Evolutionary conservation across 2,329 filamentous ascomycete genomes (phyloP).

Genomic region (Epichloe amarillans): DNA sequence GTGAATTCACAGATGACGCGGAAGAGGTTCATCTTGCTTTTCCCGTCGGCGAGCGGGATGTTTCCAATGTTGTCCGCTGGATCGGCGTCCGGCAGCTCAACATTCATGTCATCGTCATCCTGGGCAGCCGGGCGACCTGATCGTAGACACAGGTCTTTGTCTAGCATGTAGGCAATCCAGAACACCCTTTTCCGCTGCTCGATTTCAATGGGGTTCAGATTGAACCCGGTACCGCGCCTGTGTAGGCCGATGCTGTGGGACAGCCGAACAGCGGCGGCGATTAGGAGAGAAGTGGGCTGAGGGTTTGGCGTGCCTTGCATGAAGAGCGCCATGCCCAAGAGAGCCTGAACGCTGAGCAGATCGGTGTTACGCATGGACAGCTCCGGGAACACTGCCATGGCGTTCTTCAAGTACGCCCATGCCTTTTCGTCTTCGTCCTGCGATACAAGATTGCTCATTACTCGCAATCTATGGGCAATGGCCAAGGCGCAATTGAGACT

Average conservation of each 20-base stretch:
- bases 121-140: constrained; percentile 47
- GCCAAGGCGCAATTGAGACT: constrained; percentile 87
- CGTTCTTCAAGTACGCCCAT: constrained; percentile 94
- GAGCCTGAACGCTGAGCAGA: constrained; percentile 81
- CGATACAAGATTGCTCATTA: constrained; percentile 88
- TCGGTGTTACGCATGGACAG: constrained; percentile 94
- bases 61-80: constrained; percentile 89
- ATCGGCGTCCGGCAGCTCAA: constrained; percentile 83
- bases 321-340: constrained; percentile 88
- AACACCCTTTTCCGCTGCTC: constrained; percentile 67
- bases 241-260: constrained; percentile 92
- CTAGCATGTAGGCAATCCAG: constrained; percentile 53
- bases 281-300: constrained; percentile 81
- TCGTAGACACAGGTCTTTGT: constrained; percentile 48
- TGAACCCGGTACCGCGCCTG: constrained; percentile 84
- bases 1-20: constrained; percentile 84
- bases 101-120: constrained; percentile 72
- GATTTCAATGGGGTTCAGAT: constrained; percentile 83
- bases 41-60: constrained; percentile 77
- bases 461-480: constrained; percentile 81
- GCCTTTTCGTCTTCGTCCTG: constrained; percentile 88
- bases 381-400: constrained; percentile 84
- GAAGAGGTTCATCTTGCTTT: constrained; percentile 90
- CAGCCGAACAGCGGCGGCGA: constrained; percentile 79
- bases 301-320: constrained; percentile 94